A percentile compares a stretch with the other conserved stretches of the same genome.
phyloP scores from a whole-genome alignment of 495 filamentous ascomycete species.

The Podospora fimiseda region DNA sequence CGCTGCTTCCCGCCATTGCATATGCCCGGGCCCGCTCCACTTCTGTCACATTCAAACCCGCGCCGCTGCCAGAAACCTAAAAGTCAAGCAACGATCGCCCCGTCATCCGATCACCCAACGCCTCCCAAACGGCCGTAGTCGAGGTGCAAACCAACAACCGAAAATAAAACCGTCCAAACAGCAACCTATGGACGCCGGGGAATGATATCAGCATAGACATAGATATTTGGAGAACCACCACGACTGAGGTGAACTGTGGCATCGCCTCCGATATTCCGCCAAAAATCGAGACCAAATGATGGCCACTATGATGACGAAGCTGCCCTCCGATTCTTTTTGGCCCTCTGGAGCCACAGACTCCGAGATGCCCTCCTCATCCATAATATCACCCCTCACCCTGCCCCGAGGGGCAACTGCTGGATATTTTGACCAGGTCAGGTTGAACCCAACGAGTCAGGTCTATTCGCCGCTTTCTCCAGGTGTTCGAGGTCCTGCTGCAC shows the following conservation, averaged over 20 bases:
- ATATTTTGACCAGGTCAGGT: constrained; percentile 28
- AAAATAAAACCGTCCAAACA: background rate
- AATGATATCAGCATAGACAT: constrained; percentile 14
- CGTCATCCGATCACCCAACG: constrained; percentile 3
- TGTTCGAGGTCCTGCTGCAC: constrained; percentile 13
- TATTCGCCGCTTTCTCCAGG: constrained; percentile 25
- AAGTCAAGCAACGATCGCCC: background rate
- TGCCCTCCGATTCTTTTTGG: constrained; percentile 29
- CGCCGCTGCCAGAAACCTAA: constrained; percentile 2
- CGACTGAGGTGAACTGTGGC: background rate
- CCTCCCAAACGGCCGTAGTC: constrained; percentile 11
- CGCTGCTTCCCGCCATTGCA: background rate
- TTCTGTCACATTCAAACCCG: constrained; percentile 4
- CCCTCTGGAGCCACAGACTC: constrained; percentile 23
- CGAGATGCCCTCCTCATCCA: constrained; percentile 22
- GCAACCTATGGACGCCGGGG: constrained; percentile 3
- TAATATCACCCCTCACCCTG: constrained; percentile 38
- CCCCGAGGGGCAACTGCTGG: constrained; percentile 25
- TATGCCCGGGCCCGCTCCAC: background rate
- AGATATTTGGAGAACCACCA: constrained; percentile 7
- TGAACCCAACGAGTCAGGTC: constrained; percentile 6
- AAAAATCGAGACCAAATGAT: constrained; percentile 7
- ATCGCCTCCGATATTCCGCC: background rate
- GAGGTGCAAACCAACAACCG: constrained; percentile 8
- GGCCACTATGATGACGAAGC: constrained; percentile 24